Evolutionary conservation across 2,329 filamentous ascomycete genomes (phyloP).

Genomic region (Fonsecaea nubica): DNA sequence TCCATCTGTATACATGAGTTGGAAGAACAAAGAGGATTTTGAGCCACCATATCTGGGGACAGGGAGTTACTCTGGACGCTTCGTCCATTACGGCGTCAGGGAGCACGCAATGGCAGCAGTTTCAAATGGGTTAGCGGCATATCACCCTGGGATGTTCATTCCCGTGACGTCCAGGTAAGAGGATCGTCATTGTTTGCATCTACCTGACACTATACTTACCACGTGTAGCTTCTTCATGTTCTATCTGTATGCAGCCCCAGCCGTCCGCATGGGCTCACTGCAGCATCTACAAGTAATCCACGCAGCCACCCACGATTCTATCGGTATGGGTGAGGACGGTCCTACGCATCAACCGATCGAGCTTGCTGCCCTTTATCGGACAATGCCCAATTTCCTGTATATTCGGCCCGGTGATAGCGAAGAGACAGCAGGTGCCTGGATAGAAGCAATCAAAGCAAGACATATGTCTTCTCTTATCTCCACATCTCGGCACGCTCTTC

Average conservation of each 20-base stretch:
- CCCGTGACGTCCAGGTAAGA: slow-evolving; percentile 57
- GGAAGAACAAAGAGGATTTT: slow-evolving; percentile 60
- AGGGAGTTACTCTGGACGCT: slow-evolving; percentile 42
- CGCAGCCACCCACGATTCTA: slow-evolving; percentile 65
- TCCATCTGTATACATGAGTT: slow-evolving; percentile 63
- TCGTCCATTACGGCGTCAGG: slow-evolving; percentile 85
- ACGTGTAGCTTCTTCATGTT: slow-evolving; percentile 63
- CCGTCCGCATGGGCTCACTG: slow-evolving; percentile 65
- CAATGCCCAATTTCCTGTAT: slow-evolving; percentile 67
- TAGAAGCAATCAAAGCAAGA: slow-evolving; percentile 52
- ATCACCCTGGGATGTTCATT: slow-evolving; percentile 58
- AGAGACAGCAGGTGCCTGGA: slow-evolving; percentile 63
- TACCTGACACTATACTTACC: background rate
- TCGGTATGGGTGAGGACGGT: slow-evolving; percentile 65
- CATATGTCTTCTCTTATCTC: slow-evolving; percentile 49
- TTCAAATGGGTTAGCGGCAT: slow-evolving; percentile 73
- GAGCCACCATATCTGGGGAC: slow-evolving; percentile 51
- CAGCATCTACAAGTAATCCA: slow-evolving; percentile 63
- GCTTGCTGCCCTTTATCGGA: slow-evolving; percentile 61
- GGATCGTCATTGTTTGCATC: background rate
- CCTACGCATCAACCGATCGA: slow-evolving; percentile 68
- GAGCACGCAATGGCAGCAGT: slow-evolving; percentile 91
- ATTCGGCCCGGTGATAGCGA: slow-evolving; percentile 65
- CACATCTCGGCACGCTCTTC: slow-evolving; percentile 50
- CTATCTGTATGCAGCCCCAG: slow-evolving; percentile 61